Conservation (phyloP, 768 basidiomycete species). For the Suillus subalutaceus region DNA sequence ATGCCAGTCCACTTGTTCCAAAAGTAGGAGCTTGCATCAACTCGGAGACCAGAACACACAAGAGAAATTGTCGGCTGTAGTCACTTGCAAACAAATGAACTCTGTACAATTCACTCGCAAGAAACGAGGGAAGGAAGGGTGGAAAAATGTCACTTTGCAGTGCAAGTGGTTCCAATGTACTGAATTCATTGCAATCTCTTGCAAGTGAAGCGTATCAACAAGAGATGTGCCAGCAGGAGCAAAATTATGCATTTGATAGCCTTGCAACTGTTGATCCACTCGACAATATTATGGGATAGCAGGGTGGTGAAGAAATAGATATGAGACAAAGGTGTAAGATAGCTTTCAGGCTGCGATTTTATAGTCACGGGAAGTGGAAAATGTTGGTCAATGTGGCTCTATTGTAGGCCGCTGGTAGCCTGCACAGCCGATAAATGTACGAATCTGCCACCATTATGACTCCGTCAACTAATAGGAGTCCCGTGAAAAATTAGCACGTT, state of each 20-base stretch:
- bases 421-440: neutral
- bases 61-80: neutral
- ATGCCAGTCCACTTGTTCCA: neutral
- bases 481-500: neutral
- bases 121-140: too few species aligned
- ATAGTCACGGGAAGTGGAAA: too few species aligned
- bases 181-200: neutral
- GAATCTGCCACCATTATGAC: neutral
- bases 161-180: neutral
- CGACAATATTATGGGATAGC: too few species aligned
- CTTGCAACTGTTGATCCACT: neutral
- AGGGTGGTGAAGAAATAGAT: neutral
- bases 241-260: neutral
- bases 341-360: neutral
- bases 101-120: neutral
- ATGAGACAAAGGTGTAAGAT: neutral
- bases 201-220: neutral
- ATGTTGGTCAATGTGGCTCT: neutral
- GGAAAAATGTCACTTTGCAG: neutral
- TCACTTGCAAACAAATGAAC: neutral
- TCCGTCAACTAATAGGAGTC: neutral
- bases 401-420: neutral
- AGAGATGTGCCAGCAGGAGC: neutral
- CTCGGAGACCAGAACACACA: neutral
- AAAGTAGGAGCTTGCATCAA: neutral